phyloP scores from a whole-genome alignment of 2,329 filamentous ascomycete genomes.

The Diatrype stigma region DNA sequence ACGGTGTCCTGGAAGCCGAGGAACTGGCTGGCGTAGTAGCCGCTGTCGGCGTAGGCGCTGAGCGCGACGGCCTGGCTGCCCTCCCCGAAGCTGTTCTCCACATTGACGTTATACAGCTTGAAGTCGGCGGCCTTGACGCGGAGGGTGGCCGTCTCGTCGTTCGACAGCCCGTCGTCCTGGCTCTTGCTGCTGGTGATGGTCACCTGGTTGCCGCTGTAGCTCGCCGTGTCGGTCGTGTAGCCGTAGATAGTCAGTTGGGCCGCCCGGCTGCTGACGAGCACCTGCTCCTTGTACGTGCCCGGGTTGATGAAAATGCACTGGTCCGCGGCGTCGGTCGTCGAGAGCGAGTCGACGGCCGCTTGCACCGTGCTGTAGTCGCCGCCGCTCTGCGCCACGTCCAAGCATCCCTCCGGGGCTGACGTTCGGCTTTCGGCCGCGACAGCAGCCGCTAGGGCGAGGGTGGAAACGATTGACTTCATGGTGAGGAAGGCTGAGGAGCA shows the following conservation, averaged over 20 bases:
- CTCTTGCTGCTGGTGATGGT: constrained; percentile 43
- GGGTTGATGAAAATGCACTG: constrained; percentile 60
- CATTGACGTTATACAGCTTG: constrained; percentile 58
- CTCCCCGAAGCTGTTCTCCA: constrained; percentile 39
- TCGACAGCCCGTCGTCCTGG: constrained; percentile 43
- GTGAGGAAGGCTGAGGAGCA: not conserved
- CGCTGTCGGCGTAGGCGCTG: constrained; percentile 37
- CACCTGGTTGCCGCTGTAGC: constrained; percentile 53
- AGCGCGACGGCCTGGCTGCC: constrained; percentile 44
- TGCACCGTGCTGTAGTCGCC: constrained; percentile 39
- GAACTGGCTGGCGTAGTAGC: constrained; percentile 42
- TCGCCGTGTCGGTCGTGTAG: constrained; percentile 48
- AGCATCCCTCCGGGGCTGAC: constrained; percentile 41
- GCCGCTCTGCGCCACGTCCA: constrained; percentile 40
- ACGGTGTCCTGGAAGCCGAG: constrained; percentile 47
- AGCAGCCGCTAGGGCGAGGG: constrained; percentile 9
- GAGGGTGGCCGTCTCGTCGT: constrained; percentile 48
- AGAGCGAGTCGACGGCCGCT: constrained; percentile 54
- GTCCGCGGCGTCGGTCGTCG: constrained; percentile 39
- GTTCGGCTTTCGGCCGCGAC: constrained; percentile 30
- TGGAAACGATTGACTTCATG: constrained; percentile 12
- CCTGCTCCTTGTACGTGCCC: constrained; percentile 58
- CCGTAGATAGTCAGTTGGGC: constrained; percentile 54
- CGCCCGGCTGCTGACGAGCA: constrained; percentile 44
- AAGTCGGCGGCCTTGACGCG: constrained; percentile 44